Conservation (phyloP, 2,329 filamentous ascomycete species). For the Clarireedia homoeocarpa region DNA sequence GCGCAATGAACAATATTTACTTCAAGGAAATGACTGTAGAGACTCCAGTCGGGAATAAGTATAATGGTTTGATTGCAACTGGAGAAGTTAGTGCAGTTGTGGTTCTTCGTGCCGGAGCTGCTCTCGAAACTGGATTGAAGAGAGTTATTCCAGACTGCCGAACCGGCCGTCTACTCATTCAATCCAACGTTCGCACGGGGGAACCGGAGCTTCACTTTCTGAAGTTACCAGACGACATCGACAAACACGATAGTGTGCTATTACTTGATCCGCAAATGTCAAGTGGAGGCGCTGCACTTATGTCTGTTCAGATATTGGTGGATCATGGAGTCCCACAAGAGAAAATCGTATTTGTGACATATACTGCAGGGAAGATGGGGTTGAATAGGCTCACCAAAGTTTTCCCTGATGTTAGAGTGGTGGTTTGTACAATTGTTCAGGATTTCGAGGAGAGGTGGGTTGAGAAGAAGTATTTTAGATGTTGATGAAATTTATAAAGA, state of each 20-base stretch:
- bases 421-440: slow-evolving; percentile 73
- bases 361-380: slow-evolving; percentile 77
- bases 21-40: slow-evolving; percentile 57
- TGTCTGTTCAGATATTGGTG: slow-evolving; percentile 93
- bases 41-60: slow-evolving; percentile 63
- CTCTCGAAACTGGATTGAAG: slow-evolving; percentile 79
- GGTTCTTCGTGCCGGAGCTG: slow-evolving; percentile 80
- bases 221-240: slow-evolving; percentile 67
- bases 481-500: slow-evolving; percentile 39
- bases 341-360: slow-evolving; percentile 86
- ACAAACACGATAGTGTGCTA: slow-evolving; percentile 70
- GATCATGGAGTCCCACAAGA: slow-evolving; percentile 85
- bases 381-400: slow-evolving; percentile 80
- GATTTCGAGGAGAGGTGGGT: slow-evolving; percentile 86
- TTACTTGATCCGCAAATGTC: slow-evolving; percentile 93
- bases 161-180: slow-evolving; percentile 82
- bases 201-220: slow-evolving; percentile 92
- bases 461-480: slow-evolving; percentile 84
- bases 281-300: slow-evolving; percentile 74
- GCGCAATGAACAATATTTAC: slow-evolving; percentile 67
- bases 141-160: slow-evolving; percentile 89
- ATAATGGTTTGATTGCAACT: slow-evolving; percentile 61
- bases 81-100: slow-evolving; percentile 81
- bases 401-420: slow-evolving; percentile 79
- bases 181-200: slow-evolving; percentile 75